Evolutionary conservation across 305 asterid genomes (phyloP), one percentile per base, ranked within the genome.

Genomic region (Fraxinus paxiana): DNA sequence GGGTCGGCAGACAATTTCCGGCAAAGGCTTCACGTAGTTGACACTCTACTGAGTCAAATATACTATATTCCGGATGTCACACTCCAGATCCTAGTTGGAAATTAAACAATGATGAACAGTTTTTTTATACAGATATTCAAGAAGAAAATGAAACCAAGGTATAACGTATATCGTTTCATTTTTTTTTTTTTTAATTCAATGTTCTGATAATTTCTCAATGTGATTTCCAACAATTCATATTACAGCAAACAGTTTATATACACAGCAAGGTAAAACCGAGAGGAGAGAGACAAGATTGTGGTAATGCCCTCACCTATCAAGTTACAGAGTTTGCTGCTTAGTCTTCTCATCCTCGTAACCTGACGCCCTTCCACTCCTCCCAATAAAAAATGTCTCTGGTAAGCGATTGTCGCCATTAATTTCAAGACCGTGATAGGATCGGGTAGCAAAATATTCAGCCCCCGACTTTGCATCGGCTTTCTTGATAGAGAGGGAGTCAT

Each of bases 281-380:
- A 65, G 10, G 46, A 8, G 46, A 38, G 6, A 8, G 13, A 63
- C 7, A 30, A 6, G 38, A 12, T 5, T 26, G 41, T 67, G 74
- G 74, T 13, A 28, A 26, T 13, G 74, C 18, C 20, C 74, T 67
- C 74, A 69, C 41, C 22, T 67, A 1, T 67, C 17, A 26, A 67
- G 38, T 65, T 65, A 65, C 35, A 65, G 30, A 67, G 35, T 69
- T 35, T 37, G 63, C 43, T 17, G 2, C 33, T 79, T 71, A 0
- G 79, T 77, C 71, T 82, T 86, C 90, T 94, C 97, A 73, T 87
- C 80, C 76, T 75, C 80, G 82, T 94, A 94, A 18, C 97, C 96
- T 1, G 98, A 93, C n/a, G 98, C 98, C 85, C 85, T 93, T 17
- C 98, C 98, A 71, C 94, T 89, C 87, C 92, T 88, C 81, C 98